Evolutionary conservation across 352 stramenopile genomes (phyloP).

Genomic region (Pythium pyrilobum): DNA sequence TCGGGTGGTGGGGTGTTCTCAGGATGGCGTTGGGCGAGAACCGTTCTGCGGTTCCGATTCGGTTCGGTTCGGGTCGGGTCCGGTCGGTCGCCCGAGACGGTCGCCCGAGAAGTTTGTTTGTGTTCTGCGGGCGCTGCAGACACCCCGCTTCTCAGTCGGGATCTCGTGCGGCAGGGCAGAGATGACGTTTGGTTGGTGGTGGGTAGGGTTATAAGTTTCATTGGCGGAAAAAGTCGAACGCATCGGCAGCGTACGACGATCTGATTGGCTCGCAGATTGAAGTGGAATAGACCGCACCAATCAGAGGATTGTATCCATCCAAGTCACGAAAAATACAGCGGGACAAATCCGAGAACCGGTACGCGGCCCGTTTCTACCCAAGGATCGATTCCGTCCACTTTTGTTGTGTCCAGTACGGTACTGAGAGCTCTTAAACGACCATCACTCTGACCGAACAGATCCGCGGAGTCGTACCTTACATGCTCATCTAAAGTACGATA

Average conservation of each 20-base stretch:
- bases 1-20: not conserved
- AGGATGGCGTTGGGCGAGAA: slow-evolving; percentile 3
- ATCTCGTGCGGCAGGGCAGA: slow-evolving; percentile 1
- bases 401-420: not conserved
- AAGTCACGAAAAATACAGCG: slow-evolving; percentile 12
- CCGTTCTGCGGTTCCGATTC: no score
- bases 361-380: no score
- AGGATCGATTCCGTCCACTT: no score
- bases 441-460: not conserved
- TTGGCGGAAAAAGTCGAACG: slow-evolving; percentile 11
- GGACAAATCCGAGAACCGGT: slow-evolving; percentile 19
- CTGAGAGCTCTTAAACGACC: not conserved
- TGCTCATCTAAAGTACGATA: not conserved
- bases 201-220: not conserved
- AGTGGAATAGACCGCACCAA: slow-evolving; percentile 3
- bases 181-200: slow-evolving; percentile 16
- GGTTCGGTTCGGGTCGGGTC: no score
- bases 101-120: no score
- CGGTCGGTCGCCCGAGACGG: no score
- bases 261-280: slow-evolving; percentile 13
- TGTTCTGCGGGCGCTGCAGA: not conserved
- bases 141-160: no score
- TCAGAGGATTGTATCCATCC: slow-evolving; percentile 20
- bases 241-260: slow-evolving; percentile 4
- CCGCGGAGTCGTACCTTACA: not conserved